These are phyloP conservation scores for Plasmodium coatneyi DNA, from an alignment of 169 alveolate species.

Conservation along the genomic window DNA sequence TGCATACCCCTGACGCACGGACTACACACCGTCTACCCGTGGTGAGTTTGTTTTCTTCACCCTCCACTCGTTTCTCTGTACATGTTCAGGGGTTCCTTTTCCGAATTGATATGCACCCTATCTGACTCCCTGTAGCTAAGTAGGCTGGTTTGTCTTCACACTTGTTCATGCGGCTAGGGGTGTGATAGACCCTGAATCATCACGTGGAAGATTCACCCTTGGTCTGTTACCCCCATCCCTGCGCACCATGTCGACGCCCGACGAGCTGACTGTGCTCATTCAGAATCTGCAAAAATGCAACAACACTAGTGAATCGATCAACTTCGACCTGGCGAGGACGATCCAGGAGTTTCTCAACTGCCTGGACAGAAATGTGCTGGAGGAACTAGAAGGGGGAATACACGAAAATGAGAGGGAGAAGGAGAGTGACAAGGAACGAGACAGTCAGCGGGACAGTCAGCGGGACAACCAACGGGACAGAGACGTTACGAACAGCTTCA, in stretches of 20 bases:
- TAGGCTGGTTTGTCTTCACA: neutral
- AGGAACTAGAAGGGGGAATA: slow-evolving; percentile 23
- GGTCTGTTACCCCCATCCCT: neutral
- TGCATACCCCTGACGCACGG: neutral
- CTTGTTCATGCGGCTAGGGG: neutral
- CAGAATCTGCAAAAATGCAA: slow-evolving; percentile 68
- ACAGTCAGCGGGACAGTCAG: neutral
- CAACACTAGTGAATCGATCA: slow-evolving; percentile 58
- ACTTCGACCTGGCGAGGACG: slow-evolving; percentile 57
- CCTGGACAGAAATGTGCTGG: slow-evolving; percentile 40
- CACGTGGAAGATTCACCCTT: neutral
- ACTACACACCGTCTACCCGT: neutral
- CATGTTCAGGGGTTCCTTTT: neutral
- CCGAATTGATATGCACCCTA: neutral
- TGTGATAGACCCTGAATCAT: neutral
- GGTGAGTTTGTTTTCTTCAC: neutral
- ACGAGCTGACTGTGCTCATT: slow-evolving; percentile 18
- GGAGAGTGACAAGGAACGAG: neutral
- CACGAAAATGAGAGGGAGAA: slow-evolving; percentile 3
- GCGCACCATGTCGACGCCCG: slow-evolving; percentile 17
- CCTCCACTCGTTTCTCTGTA: neutral
- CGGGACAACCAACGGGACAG: neutral
- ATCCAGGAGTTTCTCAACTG: slow-evolving; percentile 46
- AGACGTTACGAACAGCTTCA: slow-evolving; percentile 39
- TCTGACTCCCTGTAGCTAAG: neutral